These are phyloP conservation scores for Suillus decipiens DNA, from an alignment of 768 basidiomycete species.

Conservation along the genomic window DNA sequence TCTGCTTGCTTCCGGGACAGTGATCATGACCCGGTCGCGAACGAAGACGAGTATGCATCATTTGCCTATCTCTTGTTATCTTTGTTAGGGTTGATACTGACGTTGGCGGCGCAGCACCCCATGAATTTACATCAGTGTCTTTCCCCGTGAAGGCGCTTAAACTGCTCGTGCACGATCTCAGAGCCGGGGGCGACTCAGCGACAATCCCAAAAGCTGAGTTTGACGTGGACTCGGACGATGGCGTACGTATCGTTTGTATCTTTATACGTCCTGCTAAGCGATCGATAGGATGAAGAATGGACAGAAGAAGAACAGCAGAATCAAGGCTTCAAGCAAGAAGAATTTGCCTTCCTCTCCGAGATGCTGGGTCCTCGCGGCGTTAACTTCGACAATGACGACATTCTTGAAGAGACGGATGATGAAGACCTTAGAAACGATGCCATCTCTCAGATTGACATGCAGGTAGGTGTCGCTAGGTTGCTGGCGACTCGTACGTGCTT, in stretches of 20 bases:
- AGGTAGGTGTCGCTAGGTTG: conserved; percentile 37
- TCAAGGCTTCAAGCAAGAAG: conserved; percentile 65
- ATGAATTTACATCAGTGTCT: conserved; percentile 79
- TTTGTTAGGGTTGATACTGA: conserved; percentile 21
- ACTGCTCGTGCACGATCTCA: conserved; percentile 80
- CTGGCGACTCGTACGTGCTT: conserved; percentile 19
- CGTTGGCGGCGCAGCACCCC: conserved; percentile 59
- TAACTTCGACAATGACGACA: conserved; percentile 76
- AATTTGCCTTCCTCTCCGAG: conserved; percentile 82
- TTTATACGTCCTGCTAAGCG: conserved; percentile 6
- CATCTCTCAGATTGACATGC: conserved; percentile 83
- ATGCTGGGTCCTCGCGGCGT: conserved; percentile 74
- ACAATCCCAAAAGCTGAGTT: conserved; percentile 59
- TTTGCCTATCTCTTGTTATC: conserved; percentile 15
- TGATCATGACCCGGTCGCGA: conserved; percentile 95
- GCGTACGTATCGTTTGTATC: conserved; percentile 41
- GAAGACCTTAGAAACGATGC: conserved; percentile 89
- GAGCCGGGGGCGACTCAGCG: conserved; percentile 74
- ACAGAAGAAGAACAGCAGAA: conserved; percentile 67
- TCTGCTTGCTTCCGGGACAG: conserved; percentile 44
- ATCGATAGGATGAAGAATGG: conserved; percentile 84
- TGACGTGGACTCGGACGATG: conserved; percentile 77
- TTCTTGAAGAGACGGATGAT: conserved; percentile 74
- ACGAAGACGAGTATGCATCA: conserved; percentile 75
- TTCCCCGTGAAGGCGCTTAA: conserved; percentile 96